Percentiles rank a stretch among this genome's conserved stretches.
Conservation (phyloP, 2,329 filamentous ascomycete genomes). For the Pseudodiploospora longispora region DNA sequence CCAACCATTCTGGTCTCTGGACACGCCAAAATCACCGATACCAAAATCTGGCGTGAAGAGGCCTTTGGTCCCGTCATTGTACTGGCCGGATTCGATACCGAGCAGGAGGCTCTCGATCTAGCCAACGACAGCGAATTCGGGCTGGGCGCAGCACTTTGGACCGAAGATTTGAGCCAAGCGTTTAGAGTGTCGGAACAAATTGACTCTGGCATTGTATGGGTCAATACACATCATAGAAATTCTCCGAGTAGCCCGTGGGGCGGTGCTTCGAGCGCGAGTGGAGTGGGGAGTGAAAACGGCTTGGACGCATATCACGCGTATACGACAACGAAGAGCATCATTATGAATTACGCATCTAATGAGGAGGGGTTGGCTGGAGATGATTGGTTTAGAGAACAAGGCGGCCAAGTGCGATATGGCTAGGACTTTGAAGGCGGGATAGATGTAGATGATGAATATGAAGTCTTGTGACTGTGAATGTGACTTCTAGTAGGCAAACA, state of each 20-base stretch:
- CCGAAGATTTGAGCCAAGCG: constrained; percentile 63
- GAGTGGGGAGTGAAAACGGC: constrained; percentile 67
- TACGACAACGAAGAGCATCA: constrained; percentile 55
- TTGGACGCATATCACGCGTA: constrained; percentile 54
- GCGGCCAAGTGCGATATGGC: constrained; percentile 37
- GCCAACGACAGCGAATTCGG: constrained; percentile 71
- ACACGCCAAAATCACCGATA: constrained; percentile 51
- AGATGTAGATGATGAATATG: no score
- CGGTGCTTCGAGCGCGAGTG: constrained; percentile 52
- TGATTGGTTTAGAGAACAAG: constrained; percentile 60
- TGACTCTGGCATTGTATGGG: constrained; percentile 54
- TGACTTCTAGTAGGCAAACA: no score
- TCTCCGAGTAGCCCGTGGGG: constrained; percentile 67
- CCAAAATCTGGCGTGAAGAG: constrained; percentile 71
- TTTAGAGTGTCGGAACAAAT: constrained; percentile 67
- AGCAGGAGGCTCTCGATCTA: constrained; percentile 60
- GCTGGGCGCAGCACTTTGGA: constrained; percentile 71
- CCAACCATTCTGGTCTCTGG: constrained; percentile 62
- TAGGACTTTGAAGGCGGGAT: constrained; percentile 5
- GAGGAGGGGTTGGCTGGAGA: constrained; percentile 45
- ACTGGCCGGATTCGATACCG: constrained; percentile 65
- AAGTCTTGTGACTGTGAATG: no score
- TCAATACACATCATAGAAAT: constrained; percentile 60
- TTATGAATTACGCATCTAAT: constrained; percentile 57
- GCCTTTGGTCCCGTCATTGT: constrained; percentile 77